Conservation (phyloP, 164 flowering plant species). For the Annona squamosa region DNA sequence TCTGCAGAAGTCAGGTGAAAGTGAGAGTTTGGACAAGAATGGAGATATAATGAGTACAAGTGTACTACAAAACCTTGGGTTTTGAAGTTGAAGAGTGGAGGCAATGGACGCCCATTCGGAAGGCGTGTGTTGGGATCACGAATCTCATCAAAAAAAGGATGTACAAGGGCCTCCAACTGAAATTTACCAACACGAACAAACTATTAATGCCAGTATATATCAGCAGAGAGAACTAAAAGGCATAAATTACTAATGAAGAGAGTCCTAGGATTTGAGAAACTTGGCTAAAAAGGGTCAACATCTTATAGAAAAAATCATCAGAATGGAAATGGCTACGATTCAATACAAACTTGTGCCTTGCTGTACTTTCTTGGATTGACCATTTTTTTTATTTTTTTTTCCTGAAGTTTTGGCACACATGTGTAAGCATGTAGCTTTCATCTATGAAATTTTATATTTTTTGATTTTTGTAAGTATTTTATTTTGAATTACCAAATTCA, state of each 20-base stretch:
- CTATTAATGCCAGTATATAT: background rate
- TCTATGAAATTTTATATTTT: no score
- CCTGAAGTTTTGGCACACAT: no score
- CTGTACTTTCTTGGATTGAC: no score
- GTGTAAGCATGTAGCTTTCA: no score
- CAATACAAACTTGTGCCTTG: no score
- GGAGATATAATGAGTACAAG: background rate
- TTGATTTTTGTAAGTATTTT: no score
- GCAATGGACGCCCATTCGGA: slow-evolving; percentile 32
- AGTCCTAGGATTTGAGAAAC: background rate
- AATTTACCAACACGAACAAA: slow-evolving; percentile 1
- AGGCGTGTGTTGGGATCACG: slow-evolving; percentile 33
- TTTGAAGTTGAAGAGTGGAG: slow-evolving; percentile 34
- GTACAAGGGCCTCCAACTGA: slow-evolving; percentile 29
- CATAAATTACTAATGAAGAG: background rate
- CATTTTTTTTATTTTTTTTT: no score
- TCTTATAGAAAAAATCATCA: background rate
- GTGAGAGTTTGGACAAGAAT: background rate
- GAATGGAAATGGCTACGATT: no score
- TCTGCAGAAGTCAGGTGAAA: slow-evolving; percentile 14
- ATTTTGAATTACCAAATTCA: no score
- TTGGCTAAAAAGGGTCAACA: background rate
- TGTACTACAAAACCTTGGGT: slow-evolving; percentile 21
- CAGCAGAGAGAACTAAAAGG: background rate
- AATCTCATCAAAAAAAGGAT: slow-evolving; percentile 31